phyloP scores from a whole-genome alignment of 176 grass and related monocot genomes.

The Elaeis guineensis region DNA sequence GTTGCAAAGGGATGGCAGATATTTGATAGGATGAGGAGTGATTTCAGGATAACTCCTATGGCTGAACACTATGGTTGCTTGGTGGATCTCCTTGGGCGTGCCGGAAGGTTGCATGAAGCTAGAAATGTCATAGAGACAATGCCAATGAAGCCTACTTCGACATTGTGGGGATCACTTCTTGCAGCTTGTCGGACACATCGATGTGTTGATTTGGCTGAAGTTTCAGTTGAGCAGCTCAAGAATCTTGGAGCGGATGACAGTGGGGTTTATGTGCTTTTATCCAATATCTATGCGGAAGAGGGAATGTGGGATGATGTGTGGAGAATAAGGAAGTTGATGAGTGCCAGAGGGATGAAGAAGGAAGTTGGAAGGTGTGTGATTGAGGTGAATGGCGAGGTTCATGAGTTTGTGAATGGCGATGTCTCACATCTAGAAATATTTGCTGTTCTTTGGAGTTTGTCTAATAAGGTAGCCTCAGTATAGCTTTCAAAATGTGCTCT shows the following conservation, averaged over 20 bases:
- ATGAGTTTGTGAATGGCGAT: constrained; percentile 55
- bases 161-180: constrained; percentile 61
- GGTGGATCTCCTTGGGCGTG: constrained; percentile 58
- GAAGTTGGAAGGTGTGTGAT: constrained; percentile 47
- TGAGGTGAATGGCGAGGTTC: constrained; percentile 47
- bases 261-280: constrained; percentile 59
- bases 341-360: constrained; percentile 44
- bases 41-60: constrained; percentile 42
- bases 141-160: constrained; percentile 41
- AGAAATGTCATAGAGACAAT: constrained; percentile 44
- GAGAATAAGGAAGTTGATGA: constrained; percentile 47
- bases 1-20: constrained; percentile 37
- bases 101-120: constrained; percentile 40
- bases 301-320: constrained; percentile 59
- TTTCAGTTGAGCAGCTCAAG: constrained; percentile 38
- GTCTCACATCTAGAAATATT: constrained; percentile 42
- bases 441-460: constrained; percentile 21
- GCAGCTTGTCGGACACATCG: constrained; percentile 53
- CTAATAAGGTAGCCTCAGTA: not conserved
- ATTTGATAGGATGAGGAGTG: constrained; percentile 47
- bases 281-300: constrained; percentile 64
- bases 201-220: constrained; percentile 45
- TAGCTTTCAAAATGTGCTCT: no score
- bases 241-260: constrained; percentile 51
- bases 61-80: constrained; percentile 60